Conservation (phyloP, 2,329 filamentous ascomycete genomes). For the Exophiala viscosa region DNA sequence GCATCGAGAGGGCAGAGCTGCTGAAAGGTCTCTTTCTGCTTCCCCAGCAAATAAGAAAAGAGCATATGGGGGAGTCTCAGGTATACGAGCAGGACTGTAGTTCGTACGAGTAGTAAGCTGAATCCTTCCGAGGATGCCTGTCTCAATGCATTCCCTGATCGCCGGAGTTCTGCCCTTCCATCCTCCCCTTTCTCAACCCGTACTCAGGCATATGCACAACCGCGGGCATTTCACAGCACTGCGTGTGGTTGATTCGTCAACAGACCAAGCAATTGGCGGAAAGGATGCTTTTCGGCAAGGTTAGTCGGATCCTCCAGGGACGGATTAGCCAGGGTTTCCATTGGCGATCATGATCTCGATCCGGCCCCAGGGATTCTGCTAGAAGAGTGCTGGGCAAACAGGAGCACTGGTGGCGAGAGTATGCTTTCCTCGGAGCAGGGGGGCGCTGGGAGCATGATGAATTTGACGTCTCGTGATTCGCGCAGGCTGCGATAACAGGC, state of each 20-base stretch:
- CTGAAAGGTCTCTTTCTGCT: slow-evolving; percentile 1
- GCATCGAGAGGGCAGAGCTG: slow-evolving; percentile 7
- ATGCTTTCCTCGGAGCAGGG: background rate
- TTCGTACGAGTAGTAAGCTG: slow-evolving; percentile 6
- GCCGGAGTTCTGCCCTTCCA: background rate
- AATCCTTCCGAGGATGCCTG: slow-evolving; percentile 5
- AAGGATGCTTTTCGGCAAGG: background rate
- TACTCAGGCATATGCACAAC: slow-evolving; percentile 11
- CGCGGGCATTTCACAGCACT: slow-evolving; percentile 18
- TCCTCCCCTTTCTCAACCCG: slow-evolving; percentile 4
- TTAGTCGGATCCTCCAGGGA: slow-evolving; percentile 13
- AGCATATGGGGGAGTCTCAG: background rate
- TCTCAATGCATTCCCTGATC: background rate
- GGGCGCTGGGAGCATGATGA: background rate
- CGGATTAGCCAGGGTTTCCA: background rate
- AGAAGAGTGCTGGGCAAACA: background rate
- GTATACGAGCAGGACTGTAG: slow-evolving; percentile 1
- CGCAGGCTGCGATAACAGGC: slow-evolving; percentile 6
- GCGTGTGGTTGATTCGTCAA: background rate
- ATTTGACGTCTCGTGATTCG: slow-evolving; percentile 20
- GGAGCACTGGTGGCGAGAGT: slow-evolving; percentile 12
- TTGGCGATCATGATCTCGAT: slow-evolving; percentile 19
- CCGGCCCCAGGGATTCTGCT: background rate
- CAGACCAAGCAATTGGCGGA: slow-evolving; percentile 5
- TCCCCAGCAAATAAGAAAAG: slow-evolving; percentile 10